Base-by-base conservation (phyloP, 2,329 filamentous ascomycete genomes). In the Apiospora hydei region DNA sequence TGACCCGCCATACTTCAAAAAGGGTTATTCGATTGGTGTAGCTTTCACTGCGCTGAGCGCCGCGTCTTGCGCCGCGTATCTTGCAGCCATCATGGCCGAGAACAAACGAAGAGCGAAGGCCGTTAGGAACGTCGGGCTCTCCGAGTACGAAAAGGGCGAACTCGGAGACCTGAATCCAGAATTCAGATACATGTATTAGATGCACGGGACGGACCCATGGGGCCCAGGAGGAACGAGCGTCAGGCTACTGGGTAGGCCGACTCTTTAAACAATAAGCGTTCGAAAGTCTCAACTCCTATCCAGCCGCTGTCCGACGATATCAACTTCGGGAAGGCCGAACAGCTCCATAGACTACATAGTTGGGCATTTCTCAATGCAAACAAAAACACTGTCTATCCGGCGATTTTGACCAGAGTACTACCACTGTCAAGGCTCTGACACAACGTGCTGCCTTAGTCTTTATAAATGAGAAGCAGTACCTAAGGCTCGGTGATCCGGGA, bases 11-110 rank as follows among this genome's bases (percentile, higher is more conserved):
- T 80, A 82, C 66, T 97, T 92, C 81, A 88, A 84, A 8, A 90
- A 87, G 0, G 95, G 95, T 0, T 97, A 96, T 82, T 88, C 87
- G 70, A 94, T 98, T 74, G 92, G 90, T 78, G 86, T 97, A 6
- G 90, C 87, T 0, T 97, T 97, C 77, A 88, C 92, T 11, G 88
- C 89, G 69, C 79, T 98, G 43, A 92, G 91, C 70, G 90, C 89
- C 21, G 76, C 91, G 3, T 86, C 88, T 14, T 93, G 90, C 76
- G 80, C 84, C 21, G 71, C 86, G 0, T 96, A 96, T 78, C 88
- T 87, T 1, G 74, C 87, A 4, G 87, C 86, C 1, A 90, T 93
- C 72, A 82, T 81, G 75, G 80, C 81, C 73, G 87, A 91, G 80
- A 96, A 96, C 79, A 85, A 84, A 76, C 85, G 85, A 78, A 85